Conservation (phyloP, 805 yeast genomes). For the Yarrowia divulgata region DNA sequence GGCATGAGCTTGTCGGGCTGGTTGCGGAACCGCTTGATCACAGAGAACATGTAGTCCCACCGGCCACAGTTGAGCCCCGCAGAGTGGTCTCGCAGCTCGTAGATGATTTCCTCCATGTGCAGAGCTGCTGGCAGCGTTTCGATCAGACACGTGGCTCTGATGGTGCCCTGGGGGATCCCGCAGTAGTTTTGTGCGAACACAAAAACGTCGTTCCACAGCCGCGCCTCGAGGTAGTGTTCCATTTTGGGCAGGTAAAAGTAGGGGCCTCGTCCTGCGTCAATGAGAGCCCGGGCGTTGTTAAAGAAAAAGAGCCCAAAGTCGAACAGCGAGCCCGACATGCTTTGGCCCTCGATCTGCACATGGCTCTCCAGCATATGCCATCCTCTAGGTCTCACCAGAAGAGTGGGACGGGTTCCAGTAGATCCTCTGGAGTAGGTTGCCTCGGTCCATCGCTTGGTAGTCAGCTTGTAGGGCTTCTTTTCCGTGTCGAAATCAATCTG, state of each 20-base stretch:
- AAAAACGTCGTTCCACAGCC: conserved; percentile 75
- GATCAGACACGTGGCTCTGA: conserved; percentile 71
- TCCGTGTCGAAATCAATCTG: conserved; percentile 54
- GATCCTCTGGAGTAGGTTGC: conserved; percentile 46
- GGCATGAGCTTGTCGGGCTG: conserved; percentile 67
- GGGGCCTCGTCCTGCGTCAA: conserved; percentile 68
- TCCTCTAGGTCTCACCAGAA: conserved; percentile 64
- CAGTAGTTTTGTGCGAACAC: conserved; percentile 65
- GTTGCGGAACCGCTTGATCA: conserved; percentile 67
- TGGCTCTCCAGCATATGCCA: conserved; percentile 76
- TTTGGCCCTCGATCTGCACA: conserved; percentile 67
- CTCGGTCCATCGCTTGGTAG: conserved; percentile 51
- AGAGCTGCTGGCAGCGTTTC: conserved; percentile 75
- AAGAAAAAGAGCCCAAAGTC: conserved; percentile 73
- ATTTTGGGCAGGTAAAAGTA: conserved; percentile 75
- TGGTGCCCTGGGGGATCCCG: conserved; percentile 67
- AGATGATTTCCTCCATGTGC: conserved; percentile 78
- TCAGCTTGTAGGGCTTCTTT: conserved; percentile 57
- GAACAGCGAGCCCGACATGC: conserved; percentile 66
- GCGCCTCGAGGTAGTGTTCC: conserved; percentile 77
- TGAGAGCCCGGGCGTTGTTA: conserved; percentile 66
- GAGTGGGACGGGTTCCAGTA: conserved; percentile 56
- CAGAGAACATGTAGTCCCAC: conserved; percentile 77
- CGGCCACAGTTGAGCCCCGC: conserved; percentile 77
- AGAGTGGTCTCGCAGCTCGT: conserved; percentile 70